Evolutionary conservation across 1,139 yeast species (phyloP), one percentile per base, ranked within the genome.

Genomic region (Pneumocystis sp.): DNA sequence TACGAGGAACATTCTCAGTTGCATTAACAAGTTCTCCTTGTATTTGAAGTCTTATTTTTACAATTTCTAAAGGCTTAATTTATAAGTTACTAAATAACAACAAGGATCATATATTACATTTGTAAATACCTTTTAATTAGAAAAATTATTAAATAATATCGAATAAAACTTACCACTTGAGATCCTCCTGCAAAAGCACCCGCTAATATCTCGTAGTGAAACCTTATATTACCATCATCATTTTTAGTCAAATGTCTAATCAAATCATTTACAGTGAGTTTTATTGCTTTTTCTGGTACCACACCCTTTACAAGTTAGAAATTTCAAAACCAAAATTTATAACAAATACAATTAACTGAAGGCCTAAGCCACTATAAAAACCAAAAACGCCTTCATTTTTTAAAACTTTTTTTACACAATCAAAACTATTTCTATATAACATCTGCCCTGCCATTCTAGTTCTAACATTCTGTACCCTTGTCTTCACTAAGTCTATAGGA

Each of bases 281-380:
- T 93, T 73, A 93, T 93, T 63, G 97, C 98, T 79, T 93, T 93
- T 76, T 93, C 98, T 2, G 98, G 98, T 0, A 97, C 97, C 63
- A 93, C 97, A 69, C 98, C 98, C 61, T 59, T 35, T n/a, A 37
- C 25, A 21, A 5, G 6, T 59, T 59, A 35, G 25, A 19, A 37
- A 6, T 19, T 25, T 39, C 10, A 59, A 37, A 35, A 37, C 61
- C 25, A 59, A 39, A 37, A 59, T 59, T 19, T 6, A 44, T 44
- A 19, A 35, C 19, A 19, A 8, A 59, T 59, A 59, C 61, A 62
- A 93, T 85, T 72, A 93, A 80, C 76, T 93, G 98, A 45, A 97
- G 97, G 15, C 89, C 90, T 66, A 93, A 80, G 66, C 98, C 98
- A 15, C 96, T 86, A 76, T 93, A 93, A 66, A 93, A 81, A n/a